Evolutionary conservation across 1,284 basidiomycete genomes (phyloP), one percentile per base, ranked within the genome.

Genomic region (Leccinum fuscescens): DNA sequence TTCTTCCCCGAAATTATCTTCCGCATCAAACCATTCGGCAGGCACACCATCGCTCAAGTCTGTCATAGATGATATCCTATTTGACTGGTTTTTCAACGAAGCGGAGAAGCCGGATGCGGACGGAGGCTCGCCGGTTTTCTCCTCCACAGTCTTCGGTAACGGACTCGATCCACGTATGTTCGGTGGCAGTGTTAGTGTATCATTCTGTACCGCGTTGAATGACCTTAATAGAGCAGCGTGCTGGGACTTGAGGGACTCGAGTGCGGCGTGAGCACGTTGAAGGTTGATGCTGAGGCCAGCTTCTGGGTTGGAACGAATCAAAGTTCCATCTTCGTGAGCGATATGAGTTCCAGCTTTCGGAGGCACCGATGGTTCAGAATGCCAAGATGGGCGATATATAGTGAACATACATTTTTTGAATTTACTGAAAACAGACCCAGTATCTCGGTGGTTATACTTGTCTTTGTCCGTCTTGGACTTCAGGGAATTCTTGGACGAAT

Each of bases 1-100:
- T 68, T 29, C 29, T 29, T 29, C 29, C 29, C 86, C 83, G 1
- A 86, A 82, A 63, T 84, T 79, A 53, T 72, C 72, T 56, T 77
- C 74, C 12, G 90, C 90, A 64, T 92, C 90, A 67, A 82, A 92
- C 89, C 89, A 92, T 66, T 90, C 82, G 58, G 82, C 80, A 55
- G 79, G 75, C 17, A 51, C 61, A 29, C 79, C 81, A 59, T 85
- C 87, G 57, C 83, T 86, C n/a, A 80, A 72, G 22, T 80, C 81
- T 15, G 86, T 86, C 22, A 78, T 70, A 20, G 80, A 76, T 9
- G 87, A 88, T 60, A 79, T 72, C 33, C 82, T 81, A 48, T 78
- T 78, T 14, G 77, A 76, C 35, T 67, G 74, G 49, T 74, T 74
- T 2, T 70, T 69, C n/a, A 75, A 66, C 11, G 80, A 70, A 31